phyloP scores from a whole-genome alignment of 306 rosid genomes.

The Luffa acutangula region DNA sequence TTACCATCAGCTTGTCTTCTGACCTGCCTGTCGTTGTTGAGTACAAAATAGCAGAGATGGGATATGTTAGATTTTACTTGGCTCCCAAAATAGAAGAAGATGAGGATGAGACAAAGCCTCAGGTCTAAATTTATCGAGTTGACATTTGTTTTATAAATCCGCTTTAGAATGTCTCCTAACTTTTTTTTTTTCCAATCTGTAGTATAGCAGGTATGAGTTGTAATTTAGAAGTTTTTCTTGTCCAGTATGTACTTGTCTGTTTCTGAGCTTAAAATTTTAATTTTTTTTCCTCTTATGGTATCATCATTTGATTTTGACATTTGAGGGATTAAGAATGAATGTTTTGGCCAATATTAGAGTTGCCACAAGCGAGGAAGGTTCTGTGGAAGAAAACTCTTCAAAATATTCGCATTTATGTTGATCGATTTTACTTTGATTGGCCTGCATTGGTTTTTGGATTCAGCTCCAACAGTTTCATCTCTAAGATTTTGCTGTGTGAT shows the following conservation, averaged over 20 bases:
- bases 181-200: not conserved
- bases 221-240: not conserved
- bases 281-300: not conserved
- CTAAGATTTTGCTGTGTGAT: not conserved
- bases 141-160: not conserved
- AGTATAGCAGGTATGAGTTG: not conserved
- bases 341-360: not conserved
- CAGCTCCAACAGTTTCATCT: not conserved
- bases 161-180: not conserved
- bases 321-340: not conserved
- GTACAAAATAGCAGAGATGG: conserved; percentile 63
- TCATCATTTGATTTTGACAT: not conserved
- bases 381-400: not conserved
- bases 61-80: conserved; percentile 71
- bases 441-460: not conserved
- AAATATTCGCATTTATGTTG: not conserved
- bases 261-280: not conserved
- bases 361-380: not conserved
- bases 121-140: not conserved
- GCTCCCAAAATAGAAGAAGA: conserved; percentile 96
- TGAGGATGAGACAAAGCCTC: conserved; percentile 39
- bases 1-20: conserved; percentile 50
- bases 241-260: not conserved
- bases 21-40: conserved; percentile 59
- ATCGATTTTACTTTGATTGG: not conserved